A percentile compares a stretch with the other conserved stretches of the same genome.
These are phyloP conservation scores for Phytophthora litchii DNA, from an alignment of 352 stramenopile genomes.

Conservation along the genomic window DNA sequence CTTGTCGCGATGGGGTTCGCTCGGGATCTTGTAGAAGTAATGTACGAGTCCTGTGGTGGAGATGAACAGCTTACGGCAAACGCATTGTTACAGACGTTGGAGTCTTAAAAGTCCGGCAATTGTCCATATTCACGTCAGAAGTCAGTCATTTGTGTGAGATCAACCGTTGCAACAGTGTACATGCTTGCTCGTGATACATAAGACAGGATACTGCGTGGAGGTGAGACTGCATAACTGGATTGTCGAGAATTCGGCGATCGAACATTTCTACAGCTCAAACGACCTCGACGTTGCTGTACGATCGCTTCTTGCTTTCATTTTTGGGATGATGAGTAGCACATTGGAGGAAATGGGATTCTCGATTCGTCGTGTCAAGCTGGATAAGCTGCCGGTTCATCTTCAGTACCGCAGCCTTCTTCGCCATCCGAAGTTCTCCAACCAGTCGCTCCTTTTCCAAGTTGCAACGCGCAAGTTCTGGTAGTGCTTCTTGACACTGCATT, in stretches of 20 bases:
- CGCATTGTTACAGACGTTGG: constrained; percentile 60
- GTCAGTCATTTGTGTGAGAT: background rate
- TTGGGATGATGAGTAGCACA: background rate
- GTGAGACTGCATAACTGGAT: too few species aligned
- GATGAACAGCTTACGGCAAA: constrained; percentile 65
- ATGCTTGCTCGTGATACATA: too few species aligned
- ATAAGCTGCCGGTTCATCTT: constrained; percentile 27
- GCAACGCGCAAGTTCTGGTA: constrained; percentile 14
- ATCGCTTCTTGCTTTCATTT: constrained; percentile 24
- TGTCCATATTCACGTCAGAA: background rate
- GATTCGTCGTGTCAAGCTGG: constrained; percentile 12
- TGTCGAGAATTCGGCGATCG: too few species aligned
- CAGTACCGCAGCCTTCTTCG: constrained; percentile 34
- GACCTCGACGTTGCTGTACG: constrained; percentile 18
- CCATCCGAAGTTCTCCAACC: constrained; percentile 23
- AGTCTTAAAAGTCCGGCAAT: constrained; percentile 16
- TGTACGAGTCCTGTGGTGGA: constrained; percentile 68
- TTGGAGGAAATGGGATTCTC: constrained; percentile 2
- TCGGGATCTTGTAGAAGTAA: constrained; percentile 46
- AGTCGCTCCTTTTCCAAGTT: constrained; percentile 27
- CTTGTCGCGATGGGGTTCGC: constrained; percentile 67
- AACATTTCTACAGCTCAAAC: constrained; percentile 3
- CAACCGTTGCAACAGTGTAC: too few species aligned
- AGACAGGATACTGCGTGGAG: too few species aligned
- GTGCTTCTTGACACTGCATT: constrained; percentile 18